These are phyloP conservation scores for Posidonia australis DNA, from an alignment of 106 monocot genomes.

Conservation along the genomic window DNA sequence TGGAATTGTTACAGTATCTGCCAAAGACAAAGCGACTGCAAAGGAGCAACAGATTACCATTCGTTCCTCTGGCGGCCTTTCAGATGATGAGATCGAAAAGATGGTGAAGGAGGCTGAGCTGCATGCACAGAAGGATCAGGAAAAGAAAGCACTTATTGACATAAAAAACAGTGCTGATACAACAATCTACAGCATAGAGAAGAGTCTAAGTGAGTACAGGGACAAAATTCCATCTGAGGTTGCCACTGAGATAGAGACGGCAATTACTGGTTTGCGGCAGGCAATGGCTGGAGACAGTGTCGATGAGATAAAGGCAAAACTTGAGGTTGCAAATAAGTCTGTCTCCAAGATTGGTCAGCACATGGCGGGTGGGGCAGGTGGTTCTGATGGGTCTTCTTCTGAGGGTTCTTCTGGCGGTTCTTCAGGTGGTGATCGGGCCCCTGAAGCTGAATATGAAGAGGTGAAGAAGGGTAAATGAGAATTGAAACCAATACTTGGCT, in stretches of 20 bases:
- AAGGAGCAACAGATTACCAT: conserved; percentile 20
- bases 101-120: conserved; percentile 22
- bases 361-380: conserved; percentile 12
- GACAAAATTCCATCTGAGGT: conserved; percentile 16
- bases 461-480: conserved; percentile 3
- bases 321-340: conserved; percentile 15
- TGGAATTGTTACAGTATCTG: conserved; percentile 18
- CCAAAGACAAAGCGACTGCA: conserved; percentile 17
- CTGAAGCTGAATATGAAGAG: conserved; percentile 18
- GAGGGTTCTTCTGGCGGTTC: background rate
- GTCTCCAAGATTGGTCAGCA: conserved; percentile 24
- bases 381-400: background rate
- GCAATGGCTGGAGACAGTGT: conserved; percentile 12
- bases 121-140: conserved; percentile 22
- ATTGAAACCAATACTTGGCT: too few relatives aligned
- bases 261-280: conserved; percentile 6
- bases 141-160: conserved; percentile 17
- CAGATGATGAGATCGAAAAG: conserved; percentile 18
- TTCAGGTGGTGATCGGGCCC: conserved; percentile 1
- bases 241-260: conserved; percentile 14
- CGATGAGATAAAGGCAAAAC: conserved; percentile 18
- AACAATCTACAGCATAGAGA: conserved; percentile 18
- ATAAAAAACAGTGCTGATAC: conserved; percentile 18
- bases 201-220: conserved; percentile 15
- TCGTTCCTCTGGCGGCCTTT: conserved; percentile 15